A percentile compares a stretch with the other conserved stretches of the same genome.
Conservation (phyloP, 2,329 filamentous ascomycete species). For the Aschersonia sp. region DNA sequence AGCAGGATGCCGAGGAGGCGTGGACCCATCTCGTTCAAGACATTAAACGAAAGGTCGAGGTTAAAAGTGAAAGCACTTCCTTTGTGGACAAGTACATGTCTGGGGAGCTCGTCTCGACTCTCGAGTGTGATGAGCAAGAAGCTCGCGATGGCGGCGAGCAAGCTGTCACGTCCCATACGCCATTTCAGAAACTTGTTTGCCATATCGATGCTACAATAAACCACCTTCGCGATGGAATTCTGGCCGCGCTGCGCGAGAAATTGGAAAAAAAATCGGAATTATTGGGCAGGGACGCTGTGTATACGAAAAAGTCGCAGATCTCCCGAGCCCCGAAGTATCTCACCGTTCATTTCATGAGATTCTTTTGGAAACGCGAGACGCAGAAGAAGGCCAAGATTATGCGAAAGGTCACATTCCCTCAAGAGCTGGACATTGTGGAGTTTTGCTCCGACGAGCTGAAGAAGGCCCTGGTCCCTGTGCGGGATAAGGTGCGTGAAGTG, state of each 20-base stretch:
- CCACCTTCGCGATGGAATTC: conserved; percentile 78
- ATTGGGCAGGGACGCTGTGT: conserved; percentile 64
- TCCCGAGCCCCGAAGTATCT: conserved; percentile 86
- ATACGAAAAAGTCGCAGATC: conserved; percentile 86
- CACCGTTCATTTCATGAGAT: conserved; percentile 92
- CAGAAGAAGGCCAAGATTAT: conserved; percentile 99
- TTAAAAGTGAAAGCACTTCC: conserved; percentile 43
- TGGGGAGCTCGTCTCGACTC: conserved; percentile 62
- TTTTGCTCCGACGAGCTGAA: conserved; percentile 88
- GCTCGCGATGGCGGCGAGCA: conserved; percentile 64
- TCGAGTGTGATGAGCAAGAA: conserved; percentile 70
- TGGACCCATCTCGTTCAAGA: conserved; percentile 92
- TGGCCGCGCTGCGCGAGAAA: conserved; percentile 69
- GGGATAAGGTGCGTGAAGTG: conserved; percentile 90
- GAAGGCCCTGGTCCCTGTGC: conserved; percentile 72
- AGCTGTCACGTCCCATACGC: conserved; percentile 50
- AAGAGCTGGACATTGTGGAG: conserved; percentile 83
- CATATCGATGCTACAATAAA: conserved; percentile 83
- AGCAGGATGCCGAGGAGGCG: conserved; percentile 96
- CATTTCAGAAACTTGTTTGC: conserved; percentile 81
- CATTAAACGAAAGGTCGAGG: conserved; percentile 61
- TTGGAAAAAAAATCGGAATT: conserved; percentile 77
- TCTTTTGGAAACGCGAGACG: conserved; percentile 92
- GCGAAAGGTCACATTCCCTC: conserved; percentile 93
- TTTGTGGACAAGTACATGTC: conserved; percentile 88